These are phyloP conservation scores for Eucalyptus regnans DNA, from an alignment of 345 rosid genomes.

Conservation along the genomic window DNA sequence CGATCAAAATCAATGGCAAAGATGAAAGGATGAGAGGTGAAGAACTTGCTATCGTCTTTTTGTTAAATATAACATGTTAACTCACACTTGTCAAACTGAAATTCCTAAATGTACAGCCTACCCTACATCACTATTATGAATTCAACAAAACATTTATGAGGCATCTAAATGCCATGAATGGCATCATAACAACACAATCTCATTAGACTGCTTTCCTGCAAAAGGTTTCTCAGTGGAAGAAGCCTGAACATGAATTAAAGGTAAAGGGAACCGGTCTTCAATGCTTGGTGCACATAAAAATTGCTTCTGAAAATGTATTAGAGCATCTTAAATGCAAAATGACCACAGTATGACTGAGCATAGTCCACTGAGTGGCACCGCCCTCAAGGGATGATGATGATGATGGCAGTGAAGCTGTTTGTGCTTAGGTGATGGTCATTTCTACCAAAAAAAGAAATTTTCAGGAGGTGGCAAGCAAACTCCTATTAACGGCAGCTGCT, in stretches of 20 bases:
- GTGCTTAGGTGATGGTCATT: background rate
- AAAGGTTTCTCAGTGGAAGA: background rate
- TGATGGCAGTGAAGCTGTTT: background rate
- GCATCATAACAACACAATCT: background rate
- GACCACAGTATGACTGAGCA: background rate
- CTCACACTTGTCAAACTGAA: background rate
- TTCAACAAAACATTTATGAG: background rate
- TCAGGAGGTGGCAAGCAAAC: background rate
- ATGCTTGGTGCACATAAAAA: background rate
- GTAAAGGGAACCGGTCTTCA: background rate
- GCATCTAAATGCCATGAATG: background rate
- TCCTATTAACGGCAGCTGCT: background rate
- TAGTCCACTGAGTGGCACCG: background rate
- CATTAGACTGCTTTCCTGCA: background rate
- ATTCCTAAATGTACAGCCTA: background rate
- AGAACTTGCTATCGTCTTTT: background rate
- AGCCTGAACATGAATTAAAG: background rate
- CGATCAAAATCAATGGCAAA: background rate
- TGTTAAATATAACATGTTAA: background rate
- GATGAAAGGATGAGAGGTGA: background rate
- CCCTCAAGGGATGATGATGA: background rate
- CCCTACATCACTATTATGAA: background rate
- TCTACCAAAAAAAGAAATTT: background rate
- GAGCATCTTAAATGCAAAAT: background rate
- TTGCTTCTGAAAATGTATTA: background rate